Evolutionary conservation across 176 grass and related monocot species (phyloP).

Genomic region (Alloteropsis semialata): DNA sequence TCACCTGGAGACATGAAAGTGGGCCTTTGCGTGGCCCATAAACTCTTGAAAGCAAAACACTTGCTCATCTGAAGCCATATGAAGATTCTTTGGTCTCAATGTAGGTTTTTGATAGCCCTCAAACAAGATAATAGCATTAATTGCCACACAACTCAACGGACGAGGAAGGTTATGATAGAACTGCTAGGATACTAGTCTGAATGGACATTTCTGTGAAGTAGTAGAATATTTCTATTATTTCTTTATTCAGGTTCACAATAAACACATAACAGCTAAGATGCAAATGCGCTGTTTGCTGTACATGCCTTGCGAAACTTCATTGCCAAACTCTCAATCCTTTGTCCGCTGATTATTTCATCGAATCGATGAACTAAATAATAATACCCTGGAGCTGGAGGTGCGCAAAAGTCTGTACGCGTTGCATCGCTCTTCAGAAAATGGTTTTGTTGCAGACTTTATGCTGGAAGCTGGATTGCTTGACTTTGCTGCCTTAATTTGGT

Average conservation of each 20-base stretch:
- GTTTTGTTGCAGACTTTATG: not conserved
- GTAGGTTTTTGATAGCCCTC: conserved; percentile 27
- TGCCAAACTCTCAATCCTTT: not conserved
- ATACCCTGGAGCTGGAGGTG: not conserved
- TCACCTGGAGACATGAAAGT: not conserved
- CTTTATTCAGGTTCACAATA: conserved; percentile 6
- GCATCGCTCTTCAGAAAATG: conserved; percentile 18
- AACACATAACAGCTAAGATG: conserved; percentile 7
- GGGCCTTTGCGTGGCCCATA: not conserved
- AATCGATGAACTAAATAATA: not conserved
- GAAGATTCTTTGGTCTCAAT: conserved; percentile 7
- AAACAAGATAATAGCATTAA: conserved; percentile 23
- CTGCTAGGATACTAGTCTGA: conserved; percentile 7
- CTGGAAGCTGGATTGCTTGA: conserved; percentile 20
- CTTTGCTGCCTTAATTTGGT: conserved; percentile 28
- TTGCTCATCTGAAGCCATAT: conserved; percentile 2
- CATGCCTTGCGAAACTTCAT: not conserved
- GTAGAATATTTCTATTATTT: not conserved
- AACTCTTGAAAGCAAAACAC: not conserved
- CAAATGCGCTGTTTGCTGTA: not conserved
- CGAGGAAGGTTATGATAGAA: not conserved
- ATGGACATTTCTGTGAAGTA: conserved; percentile 9
- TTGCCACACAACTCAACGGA: not conserved
- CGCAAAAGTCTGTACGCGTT: not conserved
- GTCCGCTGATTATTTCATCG: not conserved